A percentile compares a stretch with the other conserved stretches of the same genome.
These are phyloP conservation scores for Parathielavia hyrcaniae DNA, from an alignment of 495 filamentous ascomycete species.

Conservation along the genomic window DNA sequence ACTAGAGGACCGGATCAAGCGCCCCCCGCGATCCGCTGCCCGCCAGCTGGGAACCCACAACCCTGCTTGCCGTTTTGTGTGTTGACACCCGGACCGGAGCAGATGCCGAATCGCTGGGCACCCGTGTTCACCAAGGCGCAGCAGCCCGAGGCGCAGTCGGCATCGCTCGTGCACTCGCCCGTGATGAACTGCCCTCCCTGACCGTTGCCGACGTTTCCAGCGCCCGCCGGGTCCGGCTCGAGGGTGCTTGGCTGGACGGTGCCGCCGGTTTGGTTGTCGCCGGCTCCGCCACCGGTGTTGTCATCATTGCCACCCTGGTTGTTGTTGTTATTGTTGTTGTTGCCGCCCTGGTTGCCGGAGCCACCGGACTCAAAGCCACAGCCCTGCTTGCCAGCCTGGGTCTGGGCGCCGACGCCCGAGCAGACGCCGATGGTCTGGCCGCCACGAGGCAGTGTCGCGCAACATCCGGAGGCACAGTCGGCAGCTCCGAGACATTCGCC, in stretches of 20 bases:
- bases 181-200: conserved; percentile 28
- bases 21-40: conserved; percentile 1
- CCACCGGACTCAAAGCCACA: conserved; percentile 25
- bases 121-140: conserved; percentile 28
- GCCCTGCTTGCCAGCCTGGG: conserved; percentile 31
- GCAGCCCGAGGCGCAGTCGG: conserved; percentile 28
- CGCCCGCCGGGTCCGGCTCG: conserved; percentile 23
- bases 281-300: neutral
- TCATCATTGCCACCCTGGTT: neutral
- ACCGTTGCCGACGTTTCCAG: conserved; percentile 25
- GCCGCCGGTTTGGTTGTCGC: neutral
- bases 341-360: neutral
- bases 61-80: conserved; percentile 43
- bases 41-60: conserved; percentile 39
- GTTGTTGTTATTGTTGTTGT: neutral
- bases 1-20: neutral
- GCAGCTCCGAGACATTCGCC: conserved; percentile 38
- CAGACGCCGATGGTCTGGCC: conserved; percentile 34
- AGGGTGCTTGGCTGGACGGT: conserved; percentile 19
- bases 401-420: conserved; percentile 29
- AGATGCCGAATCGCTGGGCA: conserved; percentile 27
- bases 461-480: conserved; percentile 41
- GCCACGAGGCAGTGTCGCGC: conserved; percentile 26
- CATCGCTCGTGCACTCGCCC: conserved; percentile 24
- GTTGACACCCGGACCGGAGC: conserved; percentile 39